Evolutionary conservation across 441 rosid genomes (phyloP).

Genomic region (Dalechampia spathulata): DNA sequence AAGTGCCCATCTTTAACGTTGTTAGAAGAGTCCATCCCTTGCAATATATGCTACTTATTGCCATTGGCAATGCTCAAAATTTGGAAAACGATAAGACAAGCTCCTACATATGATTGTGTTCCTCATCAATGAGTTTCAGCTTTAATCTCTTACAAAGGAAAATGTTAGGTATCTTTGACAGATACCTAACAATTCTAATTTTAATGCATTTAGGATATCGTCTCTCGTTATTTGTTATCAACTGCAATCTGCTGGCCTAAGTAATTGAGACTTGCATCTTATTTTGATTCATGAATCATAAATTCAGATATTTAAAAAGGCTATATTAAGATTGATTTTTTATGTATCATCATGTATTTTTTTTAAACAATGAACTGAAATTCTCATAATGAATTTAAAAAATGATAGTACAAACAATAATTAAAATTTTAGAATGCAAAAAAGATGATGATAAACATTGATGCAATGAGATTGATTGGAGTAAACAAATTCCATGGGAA

Average conservation of each 20-base stretch:
- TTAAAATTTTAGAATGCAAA: too few relatives aligned
- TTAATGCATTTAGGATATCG: background rate
- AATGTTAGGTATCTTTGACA: background rate
- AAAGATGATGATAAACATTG: too few relatives aligned
- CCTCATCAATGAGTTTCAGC: background rate
- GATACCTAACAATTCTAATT: background rate
- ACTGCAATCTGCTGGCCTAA: background rate
- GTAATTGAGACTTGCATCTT: too few relatives aligned
- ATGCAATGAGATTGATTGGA: too few relatives aligned
- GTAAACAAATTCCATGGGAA: too few relatives aligned
- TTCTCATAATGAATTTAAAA: too few relatives aligned
- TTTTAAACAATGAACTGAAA: too few relatives aligned
- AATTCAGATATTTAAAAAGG: too few relatives aligned
- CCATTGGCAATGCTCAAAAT: background rate
- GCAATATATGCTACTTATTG: background rate
- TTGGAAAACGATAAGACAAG: background rate
- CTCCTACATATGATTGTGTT: background rate
- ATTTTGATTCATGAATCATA: too few relatives aligned
- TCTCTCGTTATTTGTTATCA: background rate
- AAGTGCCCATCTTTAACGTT: background rate
- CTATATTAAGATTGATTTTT: too few relatives aligned
- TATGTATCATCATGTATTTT: too few relatives aligned
- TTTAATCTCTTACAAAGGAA: background rate
- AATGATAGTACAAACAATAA: too few relatives aligned
- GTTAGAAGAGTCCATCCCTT: background rate